Evolutionary conservation across 176 grass and related monocot species (phyloP).

Genomic region (Zea mays): Zm-B73-REFERENCE-NAM-5.0 NC_050105.1:124843001-124843500

Average conservation of each 20-base stretch:
- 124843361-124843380: conserved; percentile 89
- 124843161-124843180: neutral
- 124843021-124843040: too few species aligned
- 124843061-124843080: too few species aligned
- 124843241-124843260: conserved; percentile 95
- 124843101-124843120: too few species aligned
- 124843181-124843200: neutral
- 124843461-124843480: too few species aligned
- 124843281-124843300: conserved; percentile 82
- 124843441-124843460: too few species aligned
- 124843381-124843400: conserved; percentile 95
- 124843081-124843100: too few species aligned
- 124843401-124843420: conserved; percentile 95
- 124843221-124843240: conserved; percentile 63
- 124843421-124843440: conserved; percentile 76
- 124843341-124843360: conserved; percentile 96
- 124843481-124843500: too few species aligned
- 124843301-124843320: conserved; percentile 77
- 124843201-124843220: neutral
- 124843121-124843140: neutral
- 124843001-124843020: too few species aligned
- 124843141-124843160: neutral
- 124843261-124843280: conserved; percentile 87
- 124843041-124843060: too few species aligned
- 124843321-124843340: conserved; percentile 89